These are phyloP conservation scores for Erodium trifolium DNA, from an alignment of 441 rosid species.

Conservation along the genomic window DNA sequence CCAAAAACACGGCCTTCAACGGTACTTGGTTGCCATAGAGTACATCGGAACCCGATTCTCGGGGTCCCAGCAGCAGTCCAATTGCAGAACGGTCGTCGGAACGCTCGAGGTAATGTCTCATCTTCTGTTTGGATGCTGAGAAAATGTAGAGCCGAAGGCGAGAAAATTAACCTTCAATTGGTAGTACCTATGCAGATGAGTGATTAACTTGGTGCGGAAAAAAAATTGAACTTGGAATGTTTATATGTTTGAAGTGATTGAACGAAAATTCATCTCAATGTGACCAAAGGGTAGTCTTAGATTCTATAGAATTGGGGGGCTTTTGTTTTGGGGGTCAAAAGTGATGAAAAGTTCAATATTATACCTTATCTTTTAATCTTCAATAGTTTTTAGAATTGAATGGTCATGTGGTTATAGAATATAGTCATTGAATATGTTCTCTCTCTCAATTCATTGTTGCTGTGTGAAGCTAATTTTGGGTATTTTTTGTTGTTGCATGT, in stretches of 20 bases:
- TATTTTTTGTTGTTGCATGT: conserved; percentile 13
- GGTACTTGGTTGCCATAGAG: conserved; percentile 79
- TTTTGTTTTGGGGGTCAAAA: background rate
- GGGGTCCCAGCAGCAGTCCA: conserved; percentile 78
- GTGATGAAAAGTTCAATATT: background rate
- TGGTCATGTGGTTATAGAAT: background rate
- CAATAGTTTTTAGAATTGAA: background rate
- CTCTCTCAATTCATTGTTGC: background rate
- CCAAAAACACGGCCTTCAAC: conserved; percentile 52
- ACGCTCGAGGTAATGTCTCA: conserved; percentile 52
- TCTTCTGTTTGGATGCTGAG: conserved; percentile 5
- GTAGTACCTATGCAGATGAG: background rate
- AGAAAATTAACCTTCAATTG: background rate
- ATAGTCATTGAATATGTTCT: background rate
- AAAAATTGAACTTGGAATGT: background rate
- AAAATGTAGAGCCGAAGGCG: background rate
- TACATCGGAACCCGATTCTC: conserved; percentile 82
- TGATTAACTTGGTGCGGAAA: background rate
- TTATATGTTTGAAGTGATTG: background rate
- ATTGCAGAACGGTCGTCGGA: conserved; percentile 68
- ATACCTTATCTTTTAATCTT: background rate
- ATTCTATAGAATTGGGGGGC: background rate
- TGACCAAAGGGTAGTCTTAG: background rate
- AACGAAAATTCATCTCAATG: background rate
- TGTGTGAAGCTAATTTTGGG: background rate